Percentiles rank a stretch among this genome's conserved stretches.
Evolutionary conservation across 2,329 filamentous ascomycete species (phyloP).

Genomic region (Diaporthe velutina): DNA sequence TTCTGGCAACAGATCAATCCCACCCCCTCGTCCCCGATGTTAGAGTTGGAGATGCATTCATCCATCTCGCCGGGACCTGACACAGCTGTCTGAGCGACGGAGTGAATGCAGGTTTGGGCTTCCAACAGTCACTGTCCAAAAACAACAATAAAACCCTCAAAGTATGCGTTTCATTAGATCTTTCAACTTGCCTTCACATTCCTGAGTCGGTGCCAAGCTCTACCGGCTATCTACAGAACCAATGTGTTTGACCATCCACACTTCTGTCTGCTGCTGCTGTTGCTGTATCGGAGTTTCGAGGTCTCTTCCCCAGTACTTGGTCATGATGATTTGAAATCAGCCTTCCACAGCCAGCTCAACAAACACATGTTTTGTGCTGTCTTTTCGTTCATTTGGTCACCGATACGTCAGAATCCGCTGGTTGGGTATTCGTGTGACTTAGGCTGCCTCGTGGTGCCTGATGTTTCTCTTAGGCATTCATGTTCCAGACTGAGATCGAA

Average conservation of each 20-base stretch:
- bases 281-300: neutral
- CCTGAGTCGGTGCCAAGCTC: neutral
- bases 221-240: neutral
- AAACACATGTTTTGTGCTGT: neutral
- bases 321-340: neutral
- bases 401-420: neutral
- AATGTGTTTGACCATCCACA: too few species aligned
- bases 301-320: neutral
- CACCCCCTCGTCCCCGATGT: too few species aligned
- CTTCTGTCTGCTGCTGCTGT: too few species aligned
- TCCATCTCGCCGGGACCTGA: neutral
- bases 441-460: constrained; percentile 17
- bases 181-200: neutral
- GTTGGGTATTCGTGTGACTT: neutral
- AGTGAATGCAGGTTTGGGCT: constrained; percentile 13
- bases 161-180: neutral
- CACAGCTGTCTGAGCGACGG: neutral
- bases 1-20: too few species aligned
- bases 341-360: neutral
- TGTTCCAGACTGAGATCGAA: neutral
- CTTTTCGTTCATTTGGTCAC: neutral
- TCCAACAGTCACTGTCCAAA: constrained; percentile 12
- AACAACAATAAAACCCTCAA: neutral
- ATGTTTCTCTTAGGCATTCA: neutral
- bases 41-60: neutral